Evolutionary conservation across 2,329 filamentous ascomycete species (phyloP), one percentile per base, ranked within the genome.

Genomic region (Colletotrichum neosansevieriae): DNA sequence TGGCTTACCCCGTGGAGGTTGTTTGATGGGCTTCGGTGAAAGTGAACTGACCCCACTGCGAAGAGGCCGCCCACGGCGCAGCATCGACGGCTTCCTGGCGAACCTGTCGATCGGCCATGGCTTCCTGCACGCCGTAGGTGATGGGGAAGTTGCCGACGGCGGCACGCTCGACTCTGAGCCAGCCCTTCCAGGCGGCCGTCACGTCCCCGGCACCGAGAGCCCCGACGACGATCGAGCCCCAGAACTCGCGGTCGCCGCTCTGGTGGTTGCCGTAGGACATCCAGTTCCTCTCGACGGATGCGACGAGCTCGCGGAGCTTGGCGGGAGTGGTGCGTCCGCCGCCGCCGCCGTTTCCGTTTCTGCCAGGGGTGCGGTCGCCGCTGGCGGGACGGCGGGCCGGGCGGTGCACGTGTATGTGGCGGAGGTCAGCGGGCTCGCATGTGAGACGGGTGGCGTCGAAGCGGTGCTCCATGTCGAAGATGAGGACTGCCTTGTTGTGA

Each of bases 221-320:
- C 10, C 84, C 85, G 44, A 88, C 72, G 5, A 89, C 82, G 29
- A 89, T 72, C 2, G 85, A 87, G n/a, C 87, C 87, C 87, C 87
- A 89, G 82, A 84, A 88, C 67, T 83, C 80, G 4, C 87, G 81
- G 29, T 72, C 75, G 5, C 79, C 78, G 70, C 84, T 87, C 42
- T 72, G 74, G 67, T 81, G 80, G 6, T 74, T 67, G 3, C 81
- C 80, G 74, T 89, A 89, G 5, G 88, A 76, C 79, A 88, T 85
- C 73, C 82, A 83, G 47, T 78, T 72, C 29, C 29, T 29, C 57
- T 83, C 80, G 3, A 83, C 81, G 0, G 79, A 78, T 2, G 78
- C 74, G 6, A 87, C 73, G 5, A 82, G 73, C 3, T 77, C 76
- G 19, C 76, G 75, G 24, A 81, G 63, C 21, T 74, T 71, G 4